phyloP scores from a whole-genome alignment of 2,329 filamentous ascomycete species.

The Basipetospora chlamydospora region DNA sequence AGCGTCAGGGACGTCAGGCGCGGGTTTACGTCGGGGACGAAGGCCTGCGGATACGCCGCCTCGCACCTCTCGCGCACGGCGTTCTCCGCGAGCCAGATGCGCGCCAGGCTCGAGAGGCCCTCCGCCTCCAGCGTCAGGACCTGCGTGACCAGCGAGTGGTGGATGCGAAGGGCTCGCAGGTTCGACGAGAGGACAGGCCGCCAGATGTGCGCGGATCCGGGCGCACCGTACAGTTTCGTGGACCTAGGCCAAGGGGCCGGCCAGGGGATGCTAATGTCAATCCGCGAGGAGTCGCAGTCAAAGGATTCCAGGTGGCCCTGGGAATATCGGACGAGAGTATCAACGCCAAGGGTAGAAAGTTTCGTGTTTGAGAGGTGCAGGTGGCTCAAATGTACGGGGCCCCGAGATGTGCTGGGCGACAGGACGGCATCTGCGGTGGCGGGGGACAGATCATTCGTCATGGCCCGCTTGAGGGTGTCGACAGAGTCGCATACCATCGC shows the following conservation, averaged over 20 bases:
- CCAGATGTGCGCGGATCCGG: constrained; percentile 31
- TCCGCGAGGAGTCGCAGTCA: constrained; percentile 14
- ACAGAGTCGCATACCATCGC: constrained; percentile 18
- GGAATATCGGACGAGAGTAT: constrained; percentile 25
- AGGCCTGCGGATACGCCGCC: constrained; percentile 30
- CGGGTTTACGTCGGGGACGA: constrained; percentile 41
- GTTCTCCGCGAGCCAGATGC: constrained; percentile 29
- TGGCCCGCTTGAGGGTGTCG: constrained; percentile 14
- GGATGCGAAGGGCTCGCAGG: constrained; percentile 36
- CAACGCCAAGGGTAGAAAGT: constrained; percentile 28
- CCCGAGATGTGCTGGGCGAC: constrained; percentile 2
- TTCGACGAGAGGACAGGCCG: constrained; percentile 39
- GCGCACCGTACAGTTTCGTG: constrained; percentile 24
- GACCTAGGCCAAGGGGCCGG: constrained; percentile 18
- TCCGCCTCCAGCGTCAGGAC: constrained; percentile 29
- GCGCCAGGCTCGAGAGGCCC: constrained; percentile 19
- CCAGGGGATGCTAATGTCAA: constrained; percentile 1
- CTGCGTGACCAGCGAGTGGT: constrained; percentile 46
- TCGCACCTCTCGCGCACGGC: constrained; percentile 26
- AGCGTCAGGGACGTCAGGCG: constrained; percentile 37
- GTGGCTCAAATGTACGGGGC: constrained; percentile 31
- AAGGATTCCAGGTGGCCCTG: constrained; percentile 36
- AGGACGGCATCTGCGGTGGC: constrained; percentile 6
- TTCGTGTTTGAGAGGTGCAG: constrained; percentile 36
- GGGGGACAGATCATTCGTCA: constrained; percentile 13